Evolutionary conservation across 306 rosid species (phyloP).

Genomic region (Cucurbita pepo): DNA sequence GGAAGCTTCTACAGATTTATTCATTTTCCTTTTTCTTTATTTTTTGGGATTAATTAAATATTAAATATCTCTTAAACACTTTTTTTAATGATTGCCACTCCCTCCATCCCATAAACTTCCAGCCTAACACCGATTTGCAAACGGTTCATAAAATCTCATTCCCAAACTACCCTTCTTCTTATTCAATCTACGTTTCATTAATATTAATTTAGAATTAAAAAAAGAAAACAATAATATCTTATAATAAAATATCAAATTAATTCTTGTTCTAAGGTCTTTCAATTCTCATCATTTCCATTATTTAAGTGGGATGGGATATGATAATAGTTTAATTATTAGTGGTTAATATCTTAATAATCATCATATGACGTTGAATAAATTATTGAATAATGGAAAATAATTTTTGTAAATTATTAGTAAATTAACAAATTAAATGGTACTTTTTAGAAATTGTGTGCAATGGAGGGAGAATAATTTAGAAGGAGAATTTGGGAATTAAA

Average conservation of each 20-base stretch:
- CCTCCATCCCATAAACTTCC: background rate
- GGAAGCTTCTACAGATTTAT: no score
- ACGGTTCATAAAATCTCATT: background rate
- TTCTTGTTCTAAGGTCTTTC: background rate
- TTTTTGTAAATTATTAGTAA: no score
- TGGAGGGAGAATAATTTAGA: background rate
- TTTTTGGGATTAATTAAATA: background rate
- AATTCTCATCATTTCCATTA: background rate
- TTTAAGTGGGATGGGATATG: background rate
- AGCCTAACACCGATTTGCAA: background rate
- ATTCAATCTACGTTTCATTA: background rate
- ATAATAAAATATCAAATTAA: background rate
- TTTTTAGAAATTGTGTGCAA: no score
- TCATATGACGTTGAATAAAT: background rate
- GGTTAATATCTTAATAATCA: background rate
- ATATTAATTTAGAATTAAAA: background rate
- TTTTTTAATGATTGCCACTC: background rate
- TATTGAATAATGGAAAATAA: background rate
- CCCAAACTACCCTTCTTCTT: background rate
- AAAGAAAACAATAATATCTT: background rate
- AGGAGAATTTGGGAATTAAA: background rate
- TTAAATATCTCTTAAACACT: background rate
- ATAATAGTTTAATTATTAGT: background rate
- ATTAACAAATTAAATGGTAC: no score
- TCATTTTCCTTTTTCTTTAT: background rate